phyloP scores from a whole-genome alignment of 139 green algal genomes.

The Tetraselmis chui region DNA sequence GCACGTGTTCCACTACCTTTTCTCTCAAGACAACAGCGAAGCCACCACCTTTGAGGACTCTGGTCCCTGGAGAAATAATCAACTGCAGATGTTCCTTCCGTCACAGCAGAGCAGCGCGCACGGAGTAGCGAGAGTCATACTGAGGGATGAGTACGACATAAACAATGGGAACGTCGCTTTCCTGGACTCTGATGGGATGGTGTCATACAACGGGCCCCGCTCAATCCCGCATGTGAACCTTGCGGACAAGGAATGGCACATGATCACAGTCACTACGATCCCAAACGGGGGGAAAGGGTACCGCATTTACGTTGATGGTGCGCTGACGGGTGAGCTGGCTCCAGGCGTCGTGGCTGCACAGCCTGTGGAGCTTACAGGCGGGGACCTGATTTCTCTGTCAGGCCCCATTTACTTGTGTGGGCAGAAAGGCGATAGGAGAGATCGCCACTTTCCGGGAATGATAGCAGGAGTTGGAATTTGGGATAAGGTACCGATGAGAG shows the following conservation, averaged over 20 bases:
- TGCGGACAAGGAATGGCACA: conserved; percentile 53
- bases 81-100: conserved; percentile 5
- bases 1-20: conserved; percentile 44
- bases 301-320: conserved; percentile 38
- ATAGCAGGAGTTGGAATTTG: not conserved
- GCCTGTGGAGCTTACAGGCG: not conserved
- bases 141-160: not conserved
- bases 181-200: conserved; percentile 39
- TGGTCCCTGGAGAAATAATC: not conserved
- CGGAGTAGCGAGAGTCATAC: conserved; percentile 1
- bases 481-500: not conserved
- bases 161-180: conserved; percentile 8
- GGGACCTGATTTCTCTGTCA: not conserved
- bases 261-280: conserved; percentile 47
- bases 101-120: not conserved
- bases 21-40: conserved; percentile 46
- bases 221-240: conserved; percentile 19
- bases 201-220: conserved; percentile 13
- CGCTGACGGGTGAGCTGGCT: conserved; percentile 3
- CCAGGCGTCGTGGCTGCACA: not conserved
- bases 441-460: not conserved
- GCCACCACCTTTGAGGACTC: not conserved
- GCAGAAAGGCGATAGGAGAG: not conserved
- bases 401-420: not conserved
- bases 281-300: conserved; percentile 21